Percentiles rank a stretch among this genome's conserved stretches.
Conservation (phyloP, 2,329 filamentous ascomycete genomes). For the Phaeosphaeria sp. region DNA sequence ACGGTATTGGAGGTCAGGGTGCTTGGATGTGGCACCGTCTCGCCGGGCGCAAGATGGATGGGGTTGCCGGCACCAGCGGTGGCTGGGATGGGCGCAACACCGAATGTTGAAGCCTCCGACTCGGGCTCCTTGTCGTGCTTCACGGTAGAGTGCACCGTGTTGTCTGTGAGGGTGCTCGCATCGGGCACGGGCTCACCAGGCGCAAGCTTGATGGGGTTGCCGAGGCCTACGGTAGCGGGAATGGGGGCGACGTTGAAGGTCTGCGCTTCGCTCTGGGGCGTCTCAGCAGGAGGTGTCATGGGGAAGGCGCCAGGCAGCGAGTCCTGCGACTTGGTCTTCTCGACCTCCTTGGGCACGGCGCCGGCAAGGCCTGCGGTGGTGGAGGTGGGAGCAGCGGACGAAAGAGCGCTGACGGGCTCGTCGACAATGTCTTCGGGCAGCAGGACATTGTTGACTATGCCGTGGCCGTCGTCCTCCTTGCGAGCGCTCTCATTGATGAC, state of each 20-base stretch:
- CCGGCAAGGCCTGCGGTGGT: constrained; percentile 75
- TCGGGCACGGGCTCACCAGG: constrained; percentile 84
- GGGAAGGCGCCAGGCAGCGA: constrained; percentile 72
- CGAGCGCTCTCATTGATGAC: constrained; percentile 80
- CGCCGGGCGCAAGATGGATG: constrained; percentile 77
- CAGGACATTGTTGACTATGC: constrained; percentile 94
- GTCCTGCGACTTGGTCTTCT: constrained; percentile 31
- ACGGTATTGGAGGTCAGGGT: constrained; percentile 74
- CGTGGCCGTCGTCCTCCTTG: constrained; percentile 80
- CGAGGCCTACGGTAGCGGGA: constrained; percentile 63
- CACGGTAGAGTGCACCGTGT: constrained; percentile 71
- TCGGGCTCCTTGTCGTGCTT: constrained; percentile 42
- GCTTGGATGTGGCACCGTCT: constrained; percentile 75
- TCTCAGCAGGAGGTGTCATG: constrained; percentile 71
- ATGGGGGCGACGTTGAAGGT: constrained; percentile 65
- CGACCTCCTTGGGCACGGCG: constrained; percentile 66
- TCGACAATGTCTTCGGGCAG: constrained; percentile 71
- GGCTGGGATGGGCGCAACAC: constrained; percentile 66
- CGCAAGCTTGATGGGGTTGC: constrained; percentile 81
- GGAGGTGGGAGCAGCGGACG: constrained; percentile 72
- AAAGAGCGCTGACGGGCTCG: constrained; percentile 63
- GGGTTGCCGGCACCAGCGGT: constrained; percentile 74
- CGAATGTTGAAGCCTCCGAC: constrained; percentile 53
- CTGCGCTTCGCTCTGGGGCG: constrained; percentile 50
- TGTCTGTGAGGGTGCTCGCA: constrained; percentile 66